Percentiles rank a stretch among this genome's conserved stretches.
Conservation (phyloP, 192 early-diverging fungal genomes). For the Polychytrium aggregatum region DNA sequence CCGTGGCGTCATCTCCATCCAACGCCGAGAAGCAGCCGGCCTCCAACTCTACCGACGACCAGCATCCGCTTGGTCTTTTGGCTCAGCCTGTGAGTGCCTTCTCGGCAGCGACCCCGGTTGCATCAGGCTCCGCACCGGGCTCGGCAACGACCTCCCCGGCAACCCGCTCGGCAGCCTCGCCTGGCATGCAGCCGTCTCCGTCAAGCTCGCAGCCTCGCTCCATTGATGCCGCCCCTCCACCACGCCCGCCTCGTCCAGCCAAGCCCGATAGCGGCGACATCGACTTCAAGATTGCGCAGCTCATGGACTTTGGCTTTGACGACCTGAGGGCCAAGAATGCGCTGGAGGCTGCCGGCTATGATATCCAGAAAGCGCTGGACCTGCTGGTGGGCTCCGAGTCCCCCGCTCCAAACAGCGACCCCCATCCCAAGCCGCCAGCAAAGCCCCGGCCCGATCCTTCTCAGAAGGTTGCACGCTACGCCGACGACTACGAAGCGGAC, state of each 20-base stretch:
- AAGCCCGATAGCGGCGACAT: neutral
- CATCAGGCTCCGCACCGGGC: neutral
- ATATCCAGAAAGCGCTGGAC: constrained; percentile 44
- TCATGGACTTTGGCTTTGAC: constrained; percentile 75
- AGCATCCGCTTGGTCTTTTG: constrained; percentile 8
- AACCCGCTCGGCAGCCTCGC: neutral
- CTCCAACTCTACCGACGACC: neutral
- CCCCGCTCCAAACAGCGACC: too few relatives aligned
- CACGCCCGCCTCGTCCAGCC: neutral
- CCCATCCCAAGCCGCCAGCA: too few relatives aligned
- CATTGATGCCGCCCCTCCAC: neutral
- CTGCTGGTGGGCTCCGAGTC: constrained; percentile 13
- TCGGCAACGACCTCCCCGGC: neutral
- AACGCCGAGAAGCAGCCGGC: neutral
- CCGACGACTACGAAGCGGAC: constrained; percentile 6
- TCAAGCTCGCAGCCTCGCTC: neutral
- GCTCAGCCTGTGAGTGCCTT: constrained; percentile 3
- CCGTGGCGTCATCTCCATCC: neutral
- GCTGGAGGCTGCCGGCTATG: constrained; percentile 51
- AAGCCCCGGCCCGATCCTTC: neutral
- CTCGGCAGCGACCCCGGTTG: neutral
- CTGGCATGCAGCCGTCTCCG: neutral
- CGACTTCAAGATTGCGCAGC: constrained; percentile 52
- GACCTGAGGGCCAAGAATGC: constrained; percentile 51
- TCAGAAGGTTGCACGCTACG: neutral